Percentiles rank a stretch among this genome's conserved stretches.
phyloP scores from a whole-genome alignment of 257 asterid genomes.

The Marsdenia floribunda region DNA sequence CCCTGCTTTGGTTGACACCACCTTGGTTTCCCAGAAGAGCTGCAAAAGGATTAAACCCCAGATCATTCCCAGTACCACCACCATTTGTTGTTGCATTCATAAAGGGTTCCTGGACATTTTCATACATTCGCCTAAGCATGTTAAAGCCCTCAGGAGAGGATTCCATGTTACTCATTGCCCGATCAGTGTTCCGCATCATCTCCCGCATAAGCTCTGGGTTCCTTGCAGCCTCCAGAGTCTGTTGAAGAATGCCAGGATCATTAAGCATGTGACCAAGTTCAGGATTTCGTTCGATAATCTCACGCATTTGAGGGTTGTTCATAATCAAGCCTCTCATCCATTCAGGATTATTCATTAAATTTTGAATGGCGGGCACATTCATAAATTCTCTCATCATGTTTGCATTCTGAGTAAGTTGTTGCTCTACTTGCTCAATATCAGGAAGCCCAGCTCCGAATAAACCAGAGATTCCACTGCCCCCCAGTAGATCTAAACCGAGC shows the following conservation, averaged over 20 bases:
- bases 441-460: slow-evolving; percentile 53
- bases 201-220: slow-evolving; percentile 46
- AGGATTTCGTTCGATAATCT: slow-evolving; percentile 58
- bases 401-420: slow-evolving; percentile 48
- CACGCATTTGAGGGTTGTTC: slow-evolving; percentile 76
- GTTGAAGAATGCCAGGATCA: slow-evolving; percentile 59
- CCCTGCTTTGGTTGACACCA: slow-evolving; percentile 35
- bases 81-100: slow-evolving; percentile 52
- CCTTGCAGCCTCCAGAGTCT: slow-evolving; percentile 57
- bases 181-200: slow-evolving; percentile 14
- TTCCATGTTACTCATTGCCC: slow-evolving; percentile 37
- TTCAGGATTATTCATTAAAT: slow-evolving; percentile 57
- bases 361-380: slow-evolving; percentile 48
- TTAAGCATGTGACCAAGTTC: slow-evolving; percentile 61
- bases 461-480: slow-evolving; percentile 36
- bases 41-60: slow-evolving; percentile 50
- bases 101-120: slow-evolving; percentile 64
- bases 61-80: slow-evolving; percentile 33
- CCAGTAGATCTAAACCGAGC: slow-evolving; percentile 34
- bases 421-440: slow-evolving; percentile 52
- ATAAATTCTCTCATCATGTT: slow-evolving; percentile 57
- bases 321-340: slow-evolving; percentile 49
- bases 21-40: slow-evolving; percentile 48
- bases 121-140: slow-evolving; percentile 72
- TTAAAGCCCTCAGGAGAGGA: slow-evolving; percentile 70